Evolutionary conservation across 768 basidiomycete genomes (phyloP).

Genomic region (Leccinum arenicola): DNA sequence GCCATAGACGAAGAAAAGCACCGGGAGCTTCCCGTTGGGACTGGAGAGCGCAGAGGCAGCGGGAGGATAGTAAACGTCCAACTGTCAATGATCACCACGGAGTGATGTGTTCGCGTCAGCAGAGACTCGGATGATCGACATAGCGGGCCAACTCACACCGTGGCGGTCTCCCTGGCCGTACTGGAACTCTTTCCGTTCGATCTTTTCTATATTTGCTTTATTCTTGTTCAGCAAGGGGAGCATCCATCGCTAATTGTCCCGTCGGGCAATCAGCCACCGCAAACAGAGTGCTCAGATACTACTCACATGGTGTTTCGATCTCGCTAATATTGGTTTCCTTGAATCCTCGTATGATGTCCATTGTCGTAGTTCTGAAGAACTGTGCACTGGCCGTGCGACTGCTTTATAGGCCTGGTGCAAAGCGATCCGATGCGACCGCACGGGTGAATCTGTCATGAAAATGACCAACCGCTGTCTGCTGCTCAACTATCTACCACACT

Average conservation of each 20-base stretch:
- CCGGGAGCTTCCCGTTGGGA: slow-evolving; percentile 35
- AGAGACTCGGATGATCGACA: not conserved
- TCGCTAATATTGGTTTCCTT: slow-evolving; percentile 29
- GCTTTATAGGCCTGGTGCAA: not conserved
- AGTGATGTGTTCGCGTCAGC: not conserved
- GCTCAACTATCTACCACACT: too few relatives aligned
- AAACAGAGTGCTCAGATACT: not conserved
- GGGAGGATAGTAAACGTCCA: slow-evolving; percentile 65
- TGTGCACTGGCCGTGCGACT: not conserved
- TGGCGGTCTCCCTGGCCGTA: slow-evolving; percentile 47
- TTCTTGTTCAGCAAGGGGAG: slow-evolving; percentile 50
- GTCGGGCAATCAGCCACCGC: slow-evolving; percentile 5
- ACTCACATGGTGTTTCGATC: slow-evolving; percentile 36
- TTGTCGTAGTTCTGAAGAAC: slow-evolving; percentile 10
- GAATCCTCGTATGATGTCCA: slow-evolving; percentile 37
- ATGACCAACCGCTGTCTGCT: too few relatives aligned
- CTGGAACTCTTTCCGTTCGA: slow-evolving; percentile 53
- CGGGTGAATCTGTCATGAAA: not conserved
- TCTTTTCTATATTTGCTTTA: slow-evolving; percentile 42
- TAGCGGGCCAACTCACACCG: slow-evolving; percentile 28
- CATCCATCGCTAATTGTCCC: slow-evolving; percentile 38
- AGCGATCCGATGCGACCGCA: not conserved
- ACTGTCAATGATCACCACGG: slow-evolving; percentile 32
- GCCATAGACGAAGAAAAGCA: slow-evolving; percentile 66
- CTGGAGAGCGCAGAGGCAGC: slow-evolving; percentile 22